Evolutionary conservation across 305 asterid genomes (phyloP).

Genomic region (Fraxinus nigra): DNA sequence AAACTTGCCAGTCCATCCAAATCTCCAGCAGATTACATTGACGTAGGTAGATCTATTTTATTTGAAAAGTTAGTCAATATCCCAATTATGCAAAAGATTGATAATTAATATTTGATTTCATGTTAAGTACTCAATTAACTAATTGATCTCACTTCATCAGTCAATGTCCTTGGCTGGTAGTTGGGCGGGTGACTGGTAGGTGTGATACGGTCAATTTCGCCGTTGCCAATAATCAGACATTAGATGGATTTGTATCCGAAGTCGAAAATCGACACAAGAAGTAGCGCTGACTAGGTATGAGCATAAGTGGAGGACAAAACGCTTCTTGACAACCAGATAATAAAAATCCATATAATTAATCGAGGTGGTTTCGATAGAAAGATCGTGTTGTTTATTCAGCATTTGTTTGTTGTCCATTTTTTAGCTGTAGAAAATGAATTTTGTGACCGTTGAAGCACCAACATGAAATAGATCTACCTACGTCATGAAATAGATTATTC

Average conservation of each 20-base stretch:
- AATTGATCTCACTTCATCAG: background rate
- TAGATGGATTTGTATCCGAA: background rate
- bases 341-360: background rate
- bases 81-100: background rate
- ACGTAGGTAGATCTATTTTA: background rate
- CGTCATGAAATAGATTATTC: no score
- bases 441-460: no score
- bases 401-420: no score
- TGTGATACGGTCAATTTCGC: background rate
- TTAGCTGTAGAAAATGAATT: no score
- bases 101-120: background rate
- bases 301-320: background rate
- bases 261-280: background rate
- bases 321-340: background rate
- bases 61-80: background rate
- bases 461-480: no score
- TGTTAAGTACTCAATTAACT: background rate
- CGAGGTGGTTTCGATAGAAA: background rate
- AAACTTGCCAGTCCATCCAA: background rate
- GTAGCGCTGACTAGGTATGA: background rate
- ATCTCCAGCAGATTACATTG: background rate
- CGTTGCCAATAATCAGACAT: background rate
- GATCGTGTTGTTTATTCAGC: background rate
- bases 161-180: background rate
- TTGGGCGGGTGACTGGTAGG: slow-evolving; percentile 2